phyloP scores from a whole-genome alignment of 805 yeast species.

The Wickerhamomyces subpelliculosus region DNA sequence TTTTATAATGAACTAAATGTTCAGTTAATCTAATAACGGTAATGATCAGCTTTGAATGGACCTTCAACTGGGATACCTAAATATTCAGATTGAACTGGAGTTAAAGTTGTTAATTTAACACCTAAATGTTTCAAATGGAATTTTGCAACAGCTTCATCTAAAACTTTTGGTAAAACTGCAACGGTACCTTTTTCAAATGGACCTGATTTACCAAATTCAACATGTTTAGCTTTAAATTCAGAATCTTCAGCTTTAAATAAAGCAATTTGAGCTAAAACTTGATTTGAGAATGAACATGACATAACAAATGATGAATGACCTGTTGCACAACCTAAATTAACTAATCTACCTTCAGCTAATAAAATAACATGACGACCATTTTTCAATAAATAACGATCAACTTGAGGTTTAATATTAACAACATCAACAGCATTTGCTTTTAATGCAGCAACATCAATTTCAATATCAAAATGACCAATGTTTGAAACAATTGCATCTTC shows the following conservation, averaged over 20 bases:
- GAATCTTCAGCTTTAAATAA: constrained; percentile 83
- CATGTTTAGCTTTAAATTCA: constrained; percentile 69
- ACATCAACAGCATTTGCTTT: constrained; percentile 89
- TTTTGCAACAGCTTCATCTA: constrained; percentile 98
- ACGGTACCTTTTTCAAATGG: constrained; percentile 81
- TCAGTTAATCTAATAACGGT: constrained; percentile 70
- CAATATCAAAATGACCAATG: constrained; percentile 99
- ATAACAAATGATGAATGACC: constrained; percentile 98
- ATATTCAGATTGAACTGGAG: constrained; percentile 85
- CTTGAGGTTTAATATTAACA: constrained; percentile 98
- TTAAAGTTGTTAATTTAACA: constrained; percentile 73
- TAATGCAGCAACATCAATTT: constrained; percentile 98
- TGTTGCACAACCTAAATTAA: constrained; percentile 99
- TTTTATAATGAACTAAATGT: too few relatives aligned
- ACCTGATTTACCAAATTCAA: constrained; percentile 90
- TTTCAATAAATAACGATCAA: constrained; percentile 89
- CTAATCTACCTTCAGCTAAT: constrained; percentile 98
- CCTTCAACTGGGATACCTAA: constrained; percentile 87
- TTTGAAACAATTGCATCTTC: constrained; percentile 99
- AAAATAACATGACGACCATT: constrained; percentile 91
- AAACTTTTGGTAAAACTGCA: constrained; percentile 93
- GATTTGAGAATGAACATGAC: constrained; percentile 99
- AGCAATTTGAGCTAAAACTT: constrained; percentile 98
- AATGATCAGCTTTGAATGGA: constrained; percentile 96
- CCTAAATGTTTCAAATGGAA: constrained; percentile 94